phyloP scores from a whole-genome alignment of 176 grass and related monocot genomes.

The Zoysia japonica region DNA sequence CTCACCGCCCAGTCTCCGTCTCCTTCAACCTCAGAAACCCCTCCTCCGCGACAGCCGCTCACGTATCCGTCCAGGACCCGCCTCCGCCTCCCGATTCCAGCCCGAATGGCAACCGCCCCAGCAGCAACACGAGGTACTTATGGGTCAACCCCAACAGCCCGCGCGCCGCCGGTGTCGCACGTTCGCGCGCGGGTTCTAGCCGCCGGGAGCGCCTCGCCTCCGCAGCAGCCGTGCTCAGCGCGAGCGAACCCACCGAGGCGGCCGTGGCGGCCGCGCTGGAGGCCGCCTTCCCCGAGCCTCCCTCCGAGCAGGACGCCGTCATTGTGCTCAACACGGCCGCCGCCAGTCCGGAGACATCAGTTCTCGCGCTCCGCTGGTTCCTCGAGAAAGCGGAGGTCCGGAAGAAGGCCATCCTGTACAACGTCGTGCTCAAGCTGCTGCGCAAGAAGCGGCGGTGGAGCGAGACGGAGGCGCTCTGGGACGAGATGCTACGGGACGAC shows the following conservation, averaged over 20 bases:
- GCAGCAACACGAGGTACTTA: conserved; percentile 48
- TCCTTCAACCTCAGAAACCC: conserved; percentile 38
- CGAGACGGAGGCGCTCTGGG: conserved; percentile 65
- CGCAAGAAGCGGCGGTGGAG: conserved; percentile 71
- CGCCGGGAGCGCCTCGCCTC: conserved; percentile 55
- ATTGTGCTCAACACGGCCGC: conserved; percentile 69
- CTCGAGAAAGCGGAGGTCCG: conserved; percentile 51
- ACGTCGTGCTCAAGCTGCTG: conserved; percentile 76
- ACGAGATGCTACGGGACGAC: conserved; percentile 58
- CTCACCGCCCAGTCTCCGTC: conserved; percentile 42
- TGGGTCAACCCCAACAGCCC: conserved; percentile 96
- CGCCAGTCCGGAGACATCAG: conserved; percentile 37
- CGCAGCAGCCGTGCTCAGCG: conserved; percentile 53
- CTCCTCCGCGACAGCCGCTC: conserved; percentile 18
- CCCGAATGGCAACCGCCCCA: not conserved
- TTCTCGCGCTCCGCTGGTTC: conserved; percentile 82
- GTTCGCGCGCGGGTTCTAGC: conserved; percentile 35
- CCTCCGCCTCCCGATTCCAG: conserved; percentile 11
- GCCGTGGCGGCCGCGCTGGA: conserved; percentile 51
- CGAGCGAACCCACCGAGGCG: conserved; percentile 42
- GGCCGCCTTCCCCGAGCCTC: conserved; percentile 43
- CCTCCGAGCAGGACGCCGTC: conserved; percentile 78
- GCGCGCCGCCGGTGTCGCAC: conserved; percentile 48
- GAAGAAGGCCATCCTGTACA: conserved; percentile 77
- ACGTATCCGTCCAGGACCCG: conserved; percentile 63